Conservation (phyloP, 2,329 filamentous ascomycete species). For the Penicillium griseofulvum region DNA sequence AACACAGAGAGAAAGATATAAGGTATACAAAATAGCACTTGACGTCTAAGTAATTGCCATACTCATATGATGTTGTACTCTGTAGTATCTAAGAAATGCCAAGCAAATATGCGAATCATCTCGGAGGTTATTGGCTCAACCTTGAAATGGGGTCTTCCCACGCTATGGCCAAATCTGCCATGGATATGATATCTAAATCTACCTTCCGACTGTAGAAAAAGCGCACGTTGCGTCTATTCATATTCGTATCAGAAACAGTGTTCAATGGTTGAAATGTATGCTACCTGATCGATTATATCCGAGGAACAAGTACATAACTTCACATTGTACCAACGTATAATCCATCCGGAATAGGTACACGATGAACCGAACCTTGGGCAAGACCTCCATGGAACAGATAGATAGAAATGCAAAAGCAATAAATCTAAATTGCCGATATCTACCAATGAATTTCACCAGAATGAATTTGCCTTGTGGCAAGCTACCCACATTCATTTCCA, state of each 20-base stretch:
- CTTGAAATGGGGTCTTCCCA: neutral
- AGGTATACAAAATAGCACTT: neutral
- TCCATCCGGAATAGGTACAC: neutral
- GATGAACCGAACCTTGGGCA: neutral
- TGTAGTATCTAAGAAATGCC: neutral
- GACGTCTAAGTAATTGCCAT: neutral
- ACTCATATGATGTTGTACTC: neutral
- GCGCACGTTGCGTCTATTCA: neutral
- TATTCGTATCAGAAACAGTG: neutral
- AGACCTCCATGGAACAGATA: neutral
- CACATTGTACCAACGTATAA: neutral
- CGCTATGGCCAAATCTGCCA: neutral
- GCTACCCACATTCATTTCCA: slow-evolving; percentile 1
- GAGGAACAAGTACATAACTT: neutral
- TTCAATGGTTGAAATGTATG: neutral
- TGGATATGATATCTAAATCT: neutral
- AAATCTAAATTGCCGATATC: neutral
- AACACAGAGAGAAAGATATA: neutral
- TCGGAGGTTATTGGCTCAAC: neutral
- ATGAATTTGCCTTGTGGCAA: neutral
- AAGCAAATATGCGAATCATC: slow-evolving; percentile 3
- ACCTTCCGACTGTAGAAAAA: neutral
- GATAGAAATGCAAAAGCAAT: neutral
- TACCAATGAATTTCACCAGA: neutral
- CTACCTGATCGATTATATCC: neutral